Evolutionary conservation across 495 filamentous ascomycete genomes (phyloP).

Genomic region (Annulohypoxylon nitens): DNA sequence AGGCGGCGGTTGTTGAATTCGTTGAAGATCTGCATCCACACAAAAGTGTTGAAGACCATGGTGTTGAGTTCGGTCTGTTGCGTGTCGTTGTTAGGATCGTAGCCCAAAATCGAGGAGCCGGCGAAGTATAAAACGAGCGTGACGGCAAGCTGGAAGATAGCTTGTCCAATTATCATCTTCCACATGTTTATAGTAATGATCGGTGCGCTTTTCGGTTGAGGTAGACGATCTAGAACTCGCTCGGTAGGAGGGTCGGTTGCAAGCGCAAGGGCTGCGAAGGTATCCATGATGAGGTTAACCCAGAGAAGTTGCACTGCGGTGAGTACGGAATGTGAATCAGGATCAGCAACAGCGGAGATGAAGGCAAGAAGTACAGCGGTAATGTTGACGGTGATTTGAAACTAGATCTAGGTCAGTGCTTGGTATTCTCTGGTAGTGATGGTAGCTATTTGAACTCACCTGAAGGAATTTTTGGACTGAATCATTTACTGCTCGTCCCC

Average conservation of each 20-base stretch:
- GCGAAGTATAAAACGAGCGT: constrained; percentile 83
- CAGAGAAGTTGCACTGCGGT: constrained; percentile 89
- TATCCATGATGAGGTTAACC: constrained; percentile 96
- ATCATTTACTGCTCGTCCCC: constrained; percentile 91
- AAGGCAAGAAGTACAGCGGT: constrained; percentile 89
- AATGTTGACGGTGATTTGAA: constrained; percentile 93
- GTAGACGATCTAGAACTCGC: constrained; percentile 77
- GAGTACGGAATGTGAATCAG: constrained; percentile 76
- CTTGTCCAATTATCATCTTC: constrained; percentile 94
- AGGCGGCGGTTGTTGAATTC: constrained; percentile 76
- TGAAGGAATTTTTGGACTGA: constrained; percentile 92
- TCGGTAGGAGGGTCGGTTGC: constrained; percentile 85
- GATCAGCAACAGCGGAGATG: constrained; percentile 78
- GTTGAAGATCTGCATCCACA: constrained; percentile 97
- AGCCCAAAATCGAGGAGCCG: constrained; percentile 72
- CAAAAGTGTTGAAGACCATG: constrained; percentile 90
- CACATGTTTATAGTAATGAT: constrained; percentile 87
- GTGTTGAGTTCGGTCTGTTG: constrained; percentile 68
- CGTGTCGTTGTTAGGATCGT: constrained; percentile 52
- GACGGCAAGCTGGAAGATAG: constrained; percentile 85
- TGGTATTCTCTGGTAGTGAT: constrained; percentile 12
- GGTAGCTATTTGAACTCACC: constrained; percentile 54
- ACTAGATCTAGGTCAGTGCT: constrained; percentile 62
- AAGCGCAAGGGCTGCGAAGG: constrained; percentile 92
- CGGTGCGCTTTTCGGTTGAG: constrained; percentile 80